Evolutionary conservation across 257 asterid species (phyloP).

Genomic region (Fraxinus anomala): DNA sequence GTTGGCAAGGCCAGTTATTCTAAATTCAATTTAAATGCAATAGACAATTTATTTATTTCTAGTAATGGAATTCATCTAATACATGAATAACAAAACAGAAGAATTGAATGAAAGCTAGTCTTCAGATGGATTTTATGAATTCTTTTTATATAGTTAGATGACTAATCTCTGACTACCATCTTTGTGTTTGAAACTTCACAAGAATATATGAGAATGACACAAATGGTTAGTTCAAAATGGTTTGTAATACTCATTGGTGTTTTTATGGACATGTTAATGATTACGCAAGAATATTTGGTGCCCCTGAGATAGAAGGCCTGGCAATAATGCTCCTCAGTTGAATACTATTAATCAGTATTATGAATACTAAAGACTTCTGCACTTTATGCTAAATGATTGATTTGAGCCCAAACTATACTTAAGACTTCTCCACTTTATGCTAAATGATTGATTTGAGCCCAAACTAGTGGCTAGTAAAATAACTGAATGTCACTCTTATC

Average conservation of each 20-base stretch:
- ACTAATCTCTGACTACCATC: background rate
- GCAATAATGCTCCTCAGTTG: background rate
- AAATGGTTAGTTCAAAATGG: background rate
- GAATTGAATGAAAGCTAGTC: constrained; percentile 4
- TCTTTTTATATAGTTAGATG: background rate
- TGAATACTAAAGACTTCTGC: background rate
- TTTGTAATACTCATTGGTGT: background rate
- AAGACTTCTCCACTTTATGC: background rate
- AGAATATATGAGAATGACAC: background rate
- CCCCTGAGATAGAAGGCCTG: background rate
- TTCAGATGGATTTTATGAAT: background rate
- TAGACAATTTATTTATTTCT: background rate
- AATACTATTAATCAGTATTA: background rate
- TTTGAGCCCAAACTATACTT: no score
- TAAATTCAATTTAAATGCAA: background rate
- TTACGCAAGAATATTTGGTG: background rate
- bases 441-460: background rate
- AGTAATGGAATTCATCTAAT: background rate
- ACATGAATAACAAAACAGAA: background rate
- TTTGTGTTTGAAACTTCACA: background rate
- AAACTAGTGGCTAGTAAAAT: background rate
- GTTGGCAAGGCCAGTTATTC: background rate
- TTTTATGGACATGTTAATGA: background rate
- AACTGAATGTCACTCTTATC: background rate
- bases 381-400: no score